Conservation (phyloP, 257 asterid genomes). For the Galeopsis tetrahit region DNA sequence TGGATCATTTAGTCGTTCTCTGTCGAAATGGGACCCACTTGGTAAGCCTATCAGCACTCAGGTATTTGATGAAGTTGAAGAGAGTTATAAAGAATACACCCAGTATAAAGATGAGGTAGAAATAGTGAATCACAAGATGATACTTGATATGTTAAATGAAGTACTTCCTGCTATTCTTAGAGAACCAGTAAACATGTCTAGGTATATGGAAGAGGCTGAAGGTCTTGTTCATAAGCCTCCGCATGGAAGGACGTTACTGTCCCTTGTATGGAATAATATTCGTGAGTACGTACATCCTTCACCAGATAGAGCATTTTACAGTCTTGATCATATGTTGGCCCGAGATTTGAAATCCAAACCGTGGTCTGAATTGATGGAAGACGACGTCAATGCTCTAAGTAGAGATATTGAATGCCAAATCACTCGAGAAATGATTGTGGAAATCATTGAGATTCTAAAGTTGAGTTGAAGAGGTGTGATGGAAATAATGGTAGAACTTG, state of each 20-base stretch:
- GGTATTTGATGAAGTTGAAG: conserved; percentile 81
- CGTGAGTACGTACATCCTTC: conserved; percentile 53
- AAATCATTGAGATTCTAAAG: conserved; percentile 43
- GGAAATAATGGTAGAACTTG: conserved; percentile 4
- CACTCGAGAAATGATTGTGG: conserved; percentile 66
- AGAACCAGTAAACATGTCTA: conserved; percentile 52
- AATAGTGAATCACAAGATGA: conserved; percentile 55
- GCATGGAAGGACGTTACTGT: conserved; percentile 67
- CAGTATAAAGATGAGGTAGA: conserved; percentile 52
- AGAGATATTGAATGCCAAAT: conserved; percentile 73
- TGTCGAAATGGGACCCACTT: conserved; percentile 80
- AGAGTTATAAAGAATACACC: conserved; percentile 46
- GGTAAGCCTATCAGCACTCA: conserved; percentile 77
- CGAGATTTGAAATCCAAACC: conserved; percentile 61
- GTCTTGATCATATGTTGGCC: conserved; percentile 68
- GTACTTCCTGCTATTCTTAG: conserved; percentile 68
- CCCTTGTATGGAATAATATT: conserved; percentile 61
- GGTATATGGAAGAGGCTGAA: conserved; percentile 51
- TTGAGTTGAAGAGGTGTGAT: conserved; percentile 1
- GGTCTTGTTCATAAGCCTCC: conserved; percentile 54
- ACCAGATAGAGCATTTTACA: conserved; percentile 44
- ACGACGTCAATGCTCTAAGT: conserved; percentile 59
- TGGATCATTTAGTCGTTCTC: conserved; percentile 58
- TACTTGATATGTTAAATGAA: conserved; percentile 81
- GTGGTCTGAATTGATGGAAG: conserved; percentile 65